Conservation (phyloP, 1,139 yeast species). For the Hyphopichia fennica region DNA sequence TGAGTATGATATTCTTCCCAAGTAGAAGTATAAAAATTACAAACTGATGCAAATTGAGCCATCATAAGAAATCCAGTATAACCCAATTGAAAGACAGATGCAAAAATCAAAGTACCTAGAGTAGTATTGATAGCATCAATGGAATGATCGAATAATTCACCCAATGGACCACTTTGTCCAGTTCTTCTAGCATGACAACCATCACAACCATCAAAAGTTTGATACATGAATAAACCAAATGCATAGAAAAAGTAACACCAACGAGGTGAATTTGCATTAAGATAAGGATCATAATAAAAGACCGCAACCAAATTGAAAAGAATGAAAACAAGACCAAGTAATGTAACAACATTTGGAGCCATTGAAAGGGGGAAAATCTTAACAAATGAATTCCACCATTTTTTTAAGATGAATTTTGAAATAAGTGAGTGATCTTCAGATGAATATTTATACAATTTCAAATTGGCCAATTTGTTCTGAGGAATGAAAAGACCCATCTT, state of each 20-base stretch:
- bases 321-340: slow-evolving; percentile 74
- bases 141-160: slow-evolving; percentile 93
- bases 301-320: slow-evolving; percentile 63
- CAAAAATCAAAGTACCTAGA: slow-evolving; percentile 69
- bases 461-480: slow-evolving; percentile 55
- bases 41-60: slow-evolving; percentile 73
- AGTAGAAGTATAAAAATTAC: slow-evolving; percentile 85
- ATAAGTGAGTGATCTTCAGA: slow-evolving; percentile 82
- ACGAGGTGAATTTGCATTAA: slow-evolving; percentile 60
- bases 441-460: slow-evolving; percentile 66
- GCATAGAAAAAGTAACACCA: slow-evolving; percentile 87
- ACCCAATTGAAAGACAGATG: slow-evolving; percentile 73
- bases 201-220: slow-evolving; percentile 95
- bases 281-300: slow-evolving; percentile 71
- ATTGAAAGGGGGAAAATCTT: slow-evolving; percentile 74
- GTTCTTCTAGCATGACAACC: slow-evolving; percentile 93
- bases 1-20: slow-evolving; percentile 98
- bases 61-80: slow-evolving; percentile 61
- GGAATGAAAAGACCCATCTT: slow-evolving; percentile 77
- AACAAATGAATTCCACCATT: slow-evolving; percentile 77
- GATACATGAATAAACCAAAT: slow-evolving; percentile 82
- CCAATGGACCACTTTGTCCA: slow-evolving; percentile 92
- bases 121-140: slow-evolving; percentile 91
- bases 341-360: slow-evolving; percentile 88
- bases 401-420: slow-evolving; percentile 73